Evolutionary conservation across 2,329 filamentous ascomycete genomes (phyloP).

Genomic region (Scedosporium aurantiacum): DNA sequence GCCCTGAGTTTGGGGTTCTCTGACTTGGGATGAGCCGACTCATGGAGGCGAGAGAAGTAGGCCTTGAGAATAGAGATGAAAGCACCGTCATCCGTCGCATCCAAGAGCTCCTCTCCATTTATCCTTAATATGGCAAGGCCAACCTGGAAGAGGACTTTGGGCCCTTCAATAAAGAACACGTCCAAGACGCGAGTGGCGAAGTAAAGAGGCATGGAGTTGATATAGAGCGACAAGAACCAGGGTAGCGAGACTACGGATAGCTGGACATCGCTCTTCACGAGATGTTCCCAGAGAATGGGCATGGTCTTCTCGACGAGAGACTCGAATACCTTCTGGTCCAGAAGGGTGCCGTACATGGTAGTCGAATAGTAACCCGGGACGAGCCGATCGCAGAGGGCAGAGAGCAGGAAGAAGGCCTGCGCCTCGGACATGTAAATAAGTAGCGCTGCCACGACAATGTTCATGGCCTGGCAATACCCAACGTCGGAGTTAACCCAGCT

Average conservation of each 20-base stretch:
- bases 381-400: slow-evolving; percentile 80
- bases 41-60: slow-evolving; percentile 87
- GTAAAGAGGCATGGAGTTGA: slow-evolving; percentile 98
- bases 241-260: slow-evolving; percentile 93
- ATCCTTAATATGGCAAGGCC: slow-evolving; percentile 93
- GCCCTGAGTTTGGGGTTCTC: slow-evolving; percentile 90
- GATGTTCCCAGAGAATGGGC: slow-evolving; percentile 95
- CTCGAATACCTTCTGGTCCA: slow-evolving; percentile 96
- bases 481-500: slow-evolving; percentile 95
- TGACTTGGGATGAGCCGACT: slow-evolving; percentile 89
- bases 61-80: slow-evolving; percentile 94
- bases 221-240: slow-evolving; percentile 96
- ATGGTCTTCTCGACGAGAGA: slow-evolving; percentile 97
- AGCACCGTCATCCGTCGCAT: slow-evolving; percentile 86
- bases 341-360: slow-evolving; percentile 95
- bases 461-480: slow-evolving; percentile 99
- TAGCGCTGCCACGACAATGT: slow-evolving; percentile 95
- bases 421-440: slow-evolving; percentile 97
- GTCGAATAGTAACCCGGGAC: slow-evolving; percentile 96
- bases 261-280: slow-evolving; percentile 94
- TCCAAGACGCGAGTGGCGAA: slow-evolving; percentile 95
- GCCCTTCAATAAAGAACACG: slow-evolving; percentile 96
- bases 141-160: slow-evolving; percentile 94
- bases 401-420: slow-evolving; percentile 91
- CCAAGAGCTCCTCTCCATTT: slow-evolving; percentile 90